Evolutionary conservation across 345 rosid genomes (phyloP), one percentile per base, ranked within the genome.

Genomic region (Melaleuca alternifolia): DNA sequence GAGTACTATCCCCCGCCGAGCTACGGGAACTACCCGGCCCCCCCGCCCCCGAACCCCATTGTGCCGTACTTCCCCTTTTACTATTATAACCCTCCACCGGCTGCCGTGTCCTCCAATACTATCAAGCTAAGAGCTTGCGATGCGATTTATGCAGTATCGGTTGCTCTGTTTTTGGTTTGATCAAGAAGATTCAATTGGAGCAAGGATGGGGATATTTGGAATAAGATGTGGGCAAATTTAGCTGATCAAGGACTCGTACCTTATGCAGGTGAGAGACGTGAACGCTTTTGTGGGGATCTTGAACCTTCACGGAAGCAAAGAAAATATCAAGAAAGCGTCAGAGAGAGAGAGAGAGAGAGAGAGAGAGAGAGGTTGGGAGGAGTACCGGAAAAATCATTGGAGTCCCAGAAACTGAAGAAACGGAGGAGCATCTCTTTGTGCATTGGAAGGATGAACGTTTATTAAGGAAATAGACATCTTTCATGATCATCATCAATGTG

Each of bases 31-130:
- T 90, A 88, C 85, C 89, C 85, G 13, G 65, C 77, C 0, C 94
- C 92, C 20, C 94, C 94, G 8, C 94, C 94, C 44, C 94, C 94
- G 33, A 92, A 92, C 87, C 94, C 93, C 6, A 90, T 92, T 23
- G 91, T 92, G 33, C 94, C 94, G 7, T 92, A 92, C 89, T 92
- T 92, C 83, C 94, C 93, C 5, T 92, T 87, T 86, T 92, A 90
- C 90, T 91, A 76, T 52, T 54, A 91, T 30, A 91, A 13, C 86
- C 92, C 94, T 14, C 92, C 94, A 0, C 89, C 89, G 28, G 86
- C 52, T 52, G 33, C 89, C 6, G 51, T 0, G 81, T 3, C 84
- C 33, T 77, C 65, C 82, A 61, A 50, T 57, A 8, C 59, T 37
- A 84, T 37, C 71, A 76, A 20, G 24, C 48, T 18, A 37, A 33